Conservation (phyloP, 148 eudicot species). For the Rhododendron molle region DNA sequence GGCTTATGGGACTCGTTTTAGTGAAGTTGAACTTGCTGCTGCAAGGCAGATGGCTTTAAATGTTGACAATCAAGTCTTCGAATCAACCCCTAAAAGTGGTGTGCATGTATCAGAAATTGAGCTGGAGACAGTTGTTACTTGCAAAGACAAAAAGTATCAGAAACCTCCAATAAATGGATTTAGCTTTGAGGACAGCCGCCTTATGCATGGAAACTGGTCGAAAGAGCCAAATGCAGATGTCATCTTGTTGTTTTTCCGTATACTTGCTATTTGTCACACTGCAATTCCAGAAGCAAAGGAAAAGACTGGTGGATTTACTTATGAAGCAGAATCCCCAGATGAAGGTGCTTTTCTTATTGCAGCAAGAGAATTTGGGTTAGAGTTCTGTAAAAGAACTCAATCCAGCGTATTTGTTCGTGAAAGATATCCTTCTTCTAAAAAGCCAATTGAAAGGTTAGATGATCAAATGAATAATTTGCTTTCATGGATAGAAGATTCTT, state of each 20-base stretch:
- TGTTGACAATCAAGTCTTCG: slow-evolving; percentile 39
- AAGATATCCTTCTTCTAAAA: slow-evolving; percentile 44
- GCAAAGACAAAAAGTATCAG: not conserved
- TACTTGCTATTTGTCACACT: too few species aligned
- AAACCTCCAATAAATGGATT: slow-evolving; percentile 65
- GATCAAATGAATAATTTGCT: not conserved
- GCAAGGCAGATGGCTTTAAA: slow-evolving; percentile 67
- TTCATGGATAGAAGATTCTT: not conserved
- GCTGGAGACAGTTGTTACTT: slow-evolving; percentile 44
- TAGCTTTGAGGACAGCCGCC: slow-evolving; percentile 58
- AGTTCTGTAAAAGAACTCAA: slow-evolving; percentile 76
- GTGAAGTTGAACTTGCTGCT: slow-evolving; percentile 94
- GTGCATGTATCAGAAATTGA: slow-evolving; percentile 43
- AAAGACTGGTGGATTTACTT: too few species aligned
- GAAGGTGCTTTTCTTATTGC: slow-evolving; percentile 94
- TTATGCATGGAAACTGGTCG: too few species aligned
- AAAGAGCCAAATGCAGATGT: too few species aligned
- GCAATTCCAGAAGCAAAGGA: too few species aligned
- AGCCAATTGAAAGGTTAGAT: slow-evolving; percentile 70
- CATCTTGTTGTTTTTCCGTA: too few species aligned
- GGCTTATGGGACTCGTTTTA: slow-evolving; percentile 65
- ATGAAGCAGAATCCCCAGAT: slow-evolving; percentile 97
- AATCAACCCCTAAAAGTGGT: not conserved
- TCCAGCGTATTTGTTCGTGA: slow-evolving; percentile 74
- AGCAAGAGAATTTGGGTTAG: slow-evolving; percentile 97